A percentile compares a stretch with the other conserved stretches of the same genome.
Evolutionary conservation across 192 early-diverging fungal species (phyloP).

Genomic region (Mortierella hygrophila): DNA sequence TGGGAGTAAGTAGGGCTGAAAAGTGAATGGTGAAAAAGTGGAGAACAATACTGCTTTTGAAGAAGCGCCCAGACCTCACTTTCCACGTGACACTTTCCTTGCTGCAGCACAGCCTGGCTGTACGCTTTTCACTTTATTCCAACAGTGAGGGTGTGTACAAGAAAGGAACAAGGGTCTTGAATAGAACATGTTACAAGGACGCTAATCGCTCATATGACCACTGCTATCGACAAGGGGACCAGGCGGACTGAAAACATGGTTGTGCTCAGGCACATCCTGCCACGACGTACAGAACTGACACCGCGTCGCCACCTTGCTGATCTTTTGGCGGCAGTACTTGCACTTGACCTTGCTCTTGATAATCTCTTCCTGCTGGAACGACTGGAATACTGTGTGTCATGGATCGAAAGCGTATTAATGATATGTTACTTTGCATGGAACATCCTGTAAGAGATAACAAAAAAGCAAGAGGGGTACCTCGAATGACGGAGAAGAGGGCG

Average conservation of each 20-base stretch:
- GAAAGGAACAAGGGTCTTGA: no score
- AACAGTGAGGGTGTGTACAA: no score
- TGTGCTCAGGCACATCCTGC: constrained; percentile 31
- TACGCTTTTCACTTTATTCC: no score
- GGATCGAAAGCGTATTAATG: neutral
- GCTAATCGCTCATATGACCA: constrained; percentile 32
- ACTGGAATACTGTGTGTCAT: constrained; percentile 27
- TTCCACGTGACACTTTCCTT: no score
- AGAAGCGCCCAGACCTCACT: no score
- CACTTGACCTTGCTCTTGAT: constrained; percentile 54
- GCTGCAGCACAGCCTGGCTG: neutral
- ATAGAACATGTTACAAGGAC: no score
- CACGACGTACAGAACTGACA: constrained; percentile 53
- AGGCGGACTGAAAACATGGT: constrained; percentile 13
- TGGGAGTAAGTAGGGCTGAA: no score
- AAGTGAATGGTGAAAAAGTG: no score
- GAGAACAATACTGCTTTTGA: no score
- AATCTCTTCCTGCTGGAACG: constrained; percentile 50
- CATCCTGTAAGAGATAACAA: neutral
- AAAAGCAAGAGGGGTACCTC: constrained; percentile 12
- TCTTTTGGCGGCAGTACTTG: constrained; percentile 48
- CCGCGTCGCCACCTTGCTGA: constrained; percentile 44
- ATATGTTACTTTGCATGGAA: neutral
- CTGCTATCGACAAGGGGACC: constrained; percentile 10
- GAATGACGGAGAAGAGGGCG: constrained; percentile 30